Evolutionary conservation across 441 rosid species (phyloP).

Genomic region (Populus hybrid): DNA sequence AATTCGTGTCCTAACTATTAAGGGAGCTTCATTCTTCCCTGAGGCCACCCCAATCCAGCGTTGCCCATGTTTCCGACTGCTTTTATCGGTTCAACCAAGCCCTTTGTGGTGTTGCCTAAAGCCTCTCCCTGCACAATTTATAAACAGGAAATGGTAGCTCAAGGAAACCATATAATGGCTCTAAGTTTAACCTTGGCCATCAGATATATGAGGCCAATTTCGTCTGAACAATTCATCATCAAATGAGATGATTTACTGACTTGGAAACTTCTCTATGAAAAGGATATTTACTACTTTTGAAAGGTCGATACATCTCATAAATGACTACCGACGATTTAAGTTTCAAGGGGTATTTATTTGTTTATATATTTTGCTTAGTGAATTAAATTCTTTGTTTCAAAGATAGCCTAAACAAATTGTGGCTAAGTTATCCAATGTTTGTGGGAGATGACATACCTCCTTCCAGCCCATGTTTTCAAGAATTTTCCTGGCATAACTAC

Average conservation of each 20-base stretch:
- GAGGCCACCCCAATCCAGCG: constrained; percentile 81
- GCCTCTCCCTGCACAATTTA: constrained; percentile 64
- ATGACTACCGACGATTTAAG: background rate
- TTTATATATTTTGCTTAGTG: background rate
- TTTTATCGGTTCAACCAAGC: constrained; percentile 66
- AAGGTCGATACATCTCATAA: background rate
- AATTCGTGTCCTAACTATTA: background rate
- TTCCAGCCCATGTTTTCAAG: constrained; percentile 92
- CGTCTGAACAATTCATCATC: background rate
- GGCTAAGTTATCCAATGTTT: background rate
- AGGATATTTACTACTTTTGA: background rate
- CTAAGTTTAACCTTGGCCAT: background rate
- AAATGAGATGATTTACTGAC: background rate
- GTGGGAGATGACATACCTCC: constrained; percentile 38
- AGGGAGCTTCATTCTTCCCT: constrained; percentile 28
- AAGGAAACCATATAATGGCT: background rate
- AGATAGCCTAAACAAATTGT: background rate
- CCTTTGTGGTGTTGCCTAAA: constrained; percentile 64
- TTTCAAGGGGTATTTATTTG: background rate
- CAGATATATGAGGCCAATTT: background rate
- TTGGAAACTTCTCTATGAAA: background rate
- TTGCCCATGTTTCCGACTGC: constrained; percentile 73
- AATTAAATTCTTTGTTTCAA: background rate
- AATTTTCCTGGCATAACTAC: constrained; percentile 78
- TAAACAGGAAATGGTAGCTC: background rate